A percentile compares a stretch with the other conserved stretches of the same genome.
These are phyloP conservation scores for Anthostomella pinea DNA, from an alignment of 2,329 filamentous ascomycete species.

Conservation along the genomic window DNA sequence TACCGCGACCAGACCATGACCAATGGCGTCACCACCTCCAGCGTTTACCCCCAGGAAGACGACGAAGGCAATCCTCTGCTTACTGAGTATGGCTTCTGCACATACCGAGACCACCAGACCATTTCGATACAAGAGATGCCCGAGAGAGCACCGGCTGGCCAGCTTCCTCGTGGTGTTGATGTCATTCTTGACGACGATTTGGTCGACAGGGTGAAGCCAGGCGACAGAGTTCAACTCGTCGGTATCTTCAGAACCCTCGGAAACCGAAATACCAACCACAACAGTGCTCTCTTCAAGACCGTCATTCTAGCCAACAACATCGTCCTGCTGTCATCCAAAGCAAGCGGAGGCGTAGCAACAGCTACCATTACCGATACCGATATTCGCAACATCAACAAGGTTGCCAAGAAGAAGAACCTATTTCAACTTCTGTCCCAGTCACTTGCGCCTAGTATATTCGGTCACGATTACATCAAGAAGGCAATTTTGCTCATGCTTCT, in stretches of 20 bases:
- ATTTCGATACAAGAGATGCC: conserved; percentile 99
- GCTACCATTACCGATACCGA: conserved; percentile 93
- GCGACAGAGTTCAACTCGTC: conserved; percentile 94
- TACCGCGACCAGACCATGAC: conserved; percentile 98
- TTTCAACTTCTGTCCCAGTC: conserved; percentile 93
- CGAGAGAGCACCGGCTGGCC: conserved; percentile 89
- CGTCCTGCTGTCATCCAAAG: conserved; percentile 91
- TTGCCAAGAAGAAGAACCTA: conserved; percentile 89
- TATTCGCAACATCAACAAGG: conserved; percentile 97
- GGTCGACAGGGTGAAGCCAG: conserved; percentile 91
- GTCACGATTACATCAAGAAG: conserved; percentile 97
- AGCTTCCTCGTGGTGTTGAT: conserved; percentile 91
- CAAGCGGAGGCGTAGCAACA: conserved; percentile 88
- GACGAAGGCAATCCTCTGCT: conserved; percentile 87
- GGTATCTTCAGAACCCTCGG: conserved; percentile 92
- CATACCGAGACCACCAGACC: conserved; percentile 94
- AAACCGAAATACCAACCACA: conserved; percentile 87
- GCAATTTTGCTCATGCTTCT: conserved; percentile 93
- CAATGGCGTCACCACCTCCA: conserved; percentile 81
- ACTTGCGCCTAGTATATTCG: conserved; percentile 92
- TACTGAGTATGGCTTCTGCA: conserved; percentile 95
- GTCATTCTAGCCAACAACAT: conserved; percentile 92
- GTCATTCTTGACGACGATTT: conserved; percentile 96
- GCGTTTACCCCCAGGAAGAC: conserved; percentile 91
- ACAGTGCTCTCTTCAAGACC: conserved; percentile 92